Evolutionary conservation across 257 asterid genomes (phyloP).

Genomic region (Buddleja alternifolia): DNA sequence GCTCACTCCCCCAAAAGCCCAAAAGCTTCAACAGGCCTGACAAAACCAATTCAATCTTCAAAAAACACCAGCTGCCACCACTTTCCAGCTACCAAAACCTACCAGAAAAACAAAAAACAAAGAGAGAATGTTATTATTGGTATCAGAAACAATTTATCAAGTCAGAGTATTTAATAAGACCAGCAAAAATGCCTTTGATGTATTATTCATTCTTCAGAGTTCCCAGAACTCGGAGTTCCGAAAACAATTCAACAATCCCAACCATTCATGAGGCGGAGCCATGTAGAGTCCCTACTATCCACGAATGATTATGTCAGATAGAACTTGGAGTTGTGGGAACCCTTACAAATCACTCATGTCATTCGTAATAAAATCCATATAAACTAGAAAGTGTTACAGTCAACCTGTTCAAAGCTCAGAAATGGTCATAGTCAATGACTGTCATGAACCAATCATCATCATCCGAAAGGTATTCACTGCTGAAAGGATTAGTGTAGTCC

Average conservation of each 20-base stretch:
- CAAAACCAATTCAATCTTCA: not conserved
- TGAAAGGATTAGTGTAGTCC: constrained; percentile 29
- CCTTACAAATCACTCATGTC: too few relatives aligned
- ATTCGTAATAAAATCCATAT: too few relatives aligned
- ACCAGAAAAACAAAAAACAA: not conserved
- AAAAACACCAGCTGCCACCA: not conserved
- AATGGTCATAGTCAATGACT: not conserved
- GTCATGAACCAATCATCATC: constrained; percentile 3
- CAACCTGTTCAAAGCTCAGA: constrained; percentile 6
- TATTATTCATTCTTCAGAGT: too few relatives aligned
- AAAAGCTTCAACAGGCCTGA: not conserved
- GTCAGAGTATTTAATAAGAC: too few relatives aligned
- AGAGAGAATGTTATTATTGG: not conserved
- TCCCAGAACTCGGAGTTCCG: too few relatives aligned
- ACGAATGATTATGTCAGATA: too few relatives aligned
- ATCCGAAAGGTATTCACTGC: not conserved
- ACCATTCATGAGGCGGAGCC: too few relatives aligned
- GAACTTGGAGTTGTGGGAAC: too few relatives aligned
- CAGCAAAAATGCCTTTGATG: too few relatives aligned
- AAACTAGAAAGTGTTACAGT: too few relatives aligned
- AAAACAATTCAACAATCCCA: too few relatives aligned
- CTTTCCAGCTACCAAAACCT: not conserved
- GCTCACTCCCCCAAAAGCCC: not conserved
- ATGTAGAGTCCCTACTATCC: too few relatives aligned
- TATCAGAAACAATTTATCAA: not conserved